Conservation (phyloP, 345 rosid species). For the Bruguiera parviflora region DNA sequence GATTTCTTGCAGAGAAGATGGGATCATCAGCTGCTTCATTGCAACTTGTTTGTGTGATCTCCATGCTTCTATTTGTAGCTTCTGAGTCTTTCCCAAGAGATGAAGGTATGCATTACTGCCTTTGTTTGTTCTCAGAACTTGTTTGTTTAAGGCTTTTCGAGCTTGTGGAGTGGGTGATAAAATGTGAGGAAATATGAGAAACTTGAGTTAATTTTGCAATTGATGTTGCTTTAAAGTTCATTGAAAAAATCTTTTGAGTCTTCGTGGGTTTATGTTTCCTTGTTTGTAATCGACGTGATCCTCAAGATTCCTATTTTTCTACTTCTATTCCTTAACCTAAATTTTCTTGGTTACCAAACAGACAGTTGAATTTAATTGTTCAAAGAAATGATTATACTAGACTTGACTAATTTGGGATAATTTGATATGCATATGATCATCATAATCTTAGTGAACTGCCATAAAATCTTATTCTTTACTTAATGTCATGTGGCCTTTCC, state of each 20-base stretch:
- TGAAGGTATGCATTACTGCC: conserved; percentile 56
- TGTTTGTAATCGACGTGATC: neutral
- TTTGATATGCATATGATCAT: neutral
- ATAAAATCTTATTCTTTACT: conserved; percentile 10
- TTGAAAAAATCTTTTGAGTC: neutral
- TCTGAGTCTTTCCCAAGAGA: conserved; percentile 50
- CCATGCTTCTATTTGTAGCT: conserved; percentile 39
- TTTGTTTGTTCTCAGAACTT: conserved; percentile 46
- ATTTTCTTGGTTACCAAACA: conserved; percentile 13
- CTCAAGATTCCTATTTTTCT: too few species aligned
- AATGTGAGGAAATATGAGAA: conserved; percentile 5
- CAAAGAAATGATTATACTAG: neutral
- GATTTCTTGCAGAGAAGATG: conserved; percentile 38
- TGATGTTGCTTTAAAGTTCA: neutral
- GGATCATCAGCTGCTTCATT: conserved; percentile 26
- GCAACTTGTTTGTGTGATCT: conserved; percentile 40
- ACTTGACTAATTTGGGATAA: conserved; percentile 1
- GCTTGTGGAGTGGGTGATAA: conserved; percentile 24
- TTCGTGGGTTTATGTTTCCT: neutral
- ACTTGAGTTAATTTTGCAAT: neutral
- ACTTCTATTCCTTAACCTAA: neutral
- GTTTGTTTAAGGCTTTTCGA: conserved; percentile 18
- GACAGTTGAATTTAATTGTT: conserved; percentile 13
- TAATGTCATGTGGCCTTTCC: conserved; percentile 18
- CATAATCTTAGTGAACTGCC: neutral